A percentile compares a stretch with the other conserved stretches of the same genome.
phyloP scores from a whole-genome alignment of 2,329 filamentous ascomycete genomes.

The Amylocarpus encephaloides region DNA sequence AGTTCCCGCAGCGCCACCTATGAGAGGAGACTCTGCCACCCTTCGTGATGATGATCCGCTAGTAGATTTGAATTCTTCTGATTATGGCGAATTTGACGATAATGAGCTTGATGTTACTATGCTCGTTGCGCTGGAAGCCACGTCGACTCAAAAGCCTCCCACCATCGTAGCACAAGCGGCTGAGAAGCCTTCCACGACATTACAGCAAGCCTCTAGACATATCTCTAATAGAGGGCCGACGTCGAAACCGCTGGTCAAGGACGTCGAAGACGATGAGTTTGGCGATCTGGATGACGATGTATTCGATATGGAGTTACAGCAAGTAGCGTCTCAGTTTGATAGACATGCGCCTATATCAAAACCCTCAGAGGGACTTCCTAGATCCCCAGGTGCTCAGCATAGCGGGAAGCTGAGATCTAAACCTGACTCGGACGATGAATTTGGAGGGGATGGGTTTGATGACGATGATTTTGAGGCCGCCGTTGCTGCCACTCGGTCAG shows the following conservation, averaged over 20 bases:
- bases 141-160: slow-evolving; percentile 19
- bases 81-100: slow-evolving; percentile 45
- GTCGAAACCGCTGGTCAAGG: not conserved
- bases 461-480: slow-evolving; percentile 71
- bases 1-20: too few species aligned
- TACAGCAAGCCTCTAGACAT: too few species aligned
- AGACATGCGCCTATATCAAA: slow-evolving; percentile 25
- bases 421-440: slow-evolving; percentile 62
- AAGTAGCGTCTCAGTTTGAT: slow-evolving; percentile 50
- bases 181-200: too few species aligned
- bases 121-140: slow-evolving; percentile 48
- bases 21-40: too few species aligned
- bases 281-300: slow-evolving; percentile 60
- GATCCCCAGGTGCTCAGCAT: not conserved
- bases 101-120: slow-evolving; percentile 37
- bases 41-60: not conserved
- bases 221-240: too few species aligned
- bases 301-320: slow-evolving; percentile 51
- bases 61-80: slow-evolving; percentile 19
- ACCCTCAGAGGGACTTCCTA: not conserved
- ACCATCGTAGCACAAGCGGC: not conserved
- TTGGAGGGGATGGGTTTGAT: slow-evolving; percentile 56
- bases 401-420: slow-evolving; percentile 25
- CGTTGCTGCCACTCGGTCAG: slow-evolving; percentile 64
- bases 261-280: slow-evolving; percentile 48